Percentiles rank a stretch among this genome's conserved stretches.
These are phyloP conservation scores for Eimeria maxima DNA, from an alignment of 169 alveolate species.

Conservation along the genomic window DNA sequence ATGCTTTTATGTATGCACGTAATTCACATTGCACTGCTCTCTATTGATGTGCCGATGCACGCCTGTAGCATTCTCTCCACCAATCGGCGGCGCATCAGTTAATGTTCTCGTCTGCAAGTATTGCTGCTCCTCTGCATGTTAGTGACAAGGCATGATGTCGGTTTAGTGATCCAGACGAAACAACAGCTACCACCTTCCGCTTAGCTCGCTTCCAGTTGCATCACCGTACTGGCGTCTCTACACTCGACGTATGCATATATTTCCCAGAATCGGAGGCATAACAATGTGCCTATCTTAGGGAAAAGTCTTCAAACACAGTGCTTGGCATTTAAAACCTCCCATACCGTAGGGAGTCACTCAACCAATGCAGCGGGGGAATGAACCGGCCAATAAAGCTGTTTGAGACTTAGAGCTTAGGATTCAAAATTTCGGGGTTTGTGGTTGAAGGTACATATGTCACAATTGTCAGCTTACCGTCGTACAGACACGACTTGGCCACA, in stretches of 20 bases:
- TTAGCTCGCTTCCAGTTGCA: background rate
- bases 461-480: slow-evolving; percentile 86
- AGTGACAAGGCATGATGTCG: background rate
- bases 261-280: background rate
- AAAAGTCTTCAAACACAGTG: background rate
- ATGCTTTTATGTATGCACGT: background rate
- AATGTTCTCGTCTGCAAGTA: background rate
- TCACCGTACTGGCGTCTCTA: background rate
- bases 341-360: background rate
- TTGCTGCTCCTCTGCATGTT: background rate
- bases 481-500: slow-evolving; percentile 91
- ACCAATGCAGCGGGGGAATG: background rate
- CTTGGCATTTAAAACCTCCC: background rate
- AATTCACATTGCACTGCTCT: background rate
- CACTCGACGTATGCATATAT: background rate
- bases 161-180: background rate
- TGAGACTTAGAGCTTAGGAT: background rate
- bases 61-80: background rate
- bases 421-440: background rate
- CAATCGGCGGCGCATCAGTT: background rate
- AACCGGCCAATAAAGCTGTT: background rate
- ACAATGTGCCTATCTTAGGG: background rate
- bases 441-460: background rate
- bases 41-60: background rate
- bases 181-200: slow-evolving; percentile 1